Evolutionary conservation across 352 stramenopile genomes (phyloP).

Genomic region (Phytophthora sojae): DNA sequence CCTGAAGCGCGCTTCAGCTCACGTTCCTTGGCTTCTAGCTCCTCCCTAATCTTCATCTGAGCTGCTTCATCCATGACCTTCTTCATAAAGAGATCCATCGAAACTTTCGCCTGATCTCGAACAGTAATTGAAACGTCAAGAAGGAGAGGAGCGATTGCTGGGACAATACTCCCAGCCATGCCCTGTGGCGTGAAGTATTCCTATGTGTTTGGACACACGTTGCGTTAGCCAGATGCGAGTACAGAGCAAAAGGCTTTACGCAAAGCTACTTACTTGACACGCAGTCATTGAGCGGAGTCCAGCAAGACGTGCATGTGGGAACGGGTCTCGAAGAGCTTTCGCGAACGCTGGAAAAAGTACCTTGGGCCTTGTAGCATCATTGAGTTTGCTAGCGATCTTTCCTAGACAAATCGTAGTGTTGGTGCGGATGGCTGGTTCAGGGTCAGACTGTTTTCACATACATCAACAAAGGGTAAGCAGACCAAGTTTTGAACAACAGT

Average conservation of each 20-base stretch:
- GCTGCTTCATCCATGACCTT: conserved; percentile 79
- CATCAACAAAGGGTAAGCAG: neutral
- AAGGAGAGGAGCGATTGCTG: conserved; percentile 78
- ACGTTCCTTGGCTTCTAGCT: conserved; percentile 64
- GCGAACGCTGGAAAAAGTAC: conserved; percentile 91
- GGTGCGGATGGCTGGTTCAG: conserved; percentile 92
- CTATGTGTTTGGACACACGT: conserved; percentile 31
- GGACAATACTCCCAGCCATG: conserved; percentile 76
- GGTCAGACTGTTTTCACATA: conserved; percentile 64
- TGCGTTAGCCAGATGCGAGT: conserved; percentile 12
- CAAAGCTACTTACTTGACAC: conserved; percentile 64
- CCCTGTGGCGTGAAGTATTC: conserved; percentile 81
- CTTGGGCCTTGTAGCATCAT: conserved; percentile 86
- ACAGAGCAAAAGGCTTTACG: neutral
- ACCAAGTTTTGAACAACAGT: neutral
- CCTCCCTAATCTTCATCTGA: conserved; percentile 83
- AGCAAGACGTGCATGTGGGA: conserved; percentile 89
- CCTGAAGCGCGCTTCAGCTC: conserved; percentile 62
- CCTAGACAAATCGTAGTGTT: conserved; percentile 94
- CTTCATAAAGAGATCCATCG: conserved; percentile 86
- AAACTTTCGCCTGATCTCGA: conserved; percentile 74
- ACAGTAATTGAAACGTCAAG: conserved; percentile 85
- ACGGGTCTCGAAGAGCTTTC: conserved; percentile 84
- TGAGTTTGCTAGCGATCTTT: conserved; percentile 90
- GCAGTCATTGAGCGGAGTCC: conserved; percentile 83